Evolutionary conservation across 148 eudicot species (phyloP), one percentile per base, ranked within the genome.

Genomic region (Cornus florida): DNA sequence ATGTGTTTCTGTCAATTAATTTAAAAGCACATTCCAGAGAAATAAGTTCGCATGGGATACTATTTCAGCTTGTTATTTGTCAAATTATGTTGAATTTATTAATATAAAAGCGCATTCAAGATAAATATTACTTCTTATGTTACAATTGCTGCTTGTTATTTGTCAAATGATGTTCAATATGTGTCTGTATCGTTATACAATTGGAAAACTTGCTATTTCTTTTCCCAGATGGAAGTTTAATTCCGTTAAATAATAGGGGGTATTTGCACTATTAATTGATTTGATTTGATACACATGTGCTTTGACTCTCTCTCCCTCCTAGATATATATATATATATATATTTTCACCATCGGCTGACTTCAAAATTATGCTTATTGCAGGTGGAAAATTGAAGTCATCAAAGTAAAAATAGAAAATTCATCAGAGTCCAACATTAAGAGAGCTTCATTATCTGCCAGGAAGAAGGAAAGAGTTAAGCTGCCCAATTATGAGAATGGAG

Each of bases 401-500:
- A 86, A 73, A 83, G 79, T 81, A 53, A 75, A 73, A 76, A 85
- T 75, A 73, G 88, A 76, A 64, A 87, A 86, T 17, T 80, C 87
- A 35, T 77, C 91, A 60, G 84, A 84, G 38, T 72, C 91, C 43
- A 81, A 83, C 78, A 87, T 78, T 19, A 94, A 92, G 83, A 86
- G 67, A 79, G 97, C 97, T 39, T 78, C 82, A 65, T 83, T 92
- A 80, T 84, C 87, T 75, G 97, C 94, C 7, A 83, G 81, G 73
- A 92, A 89, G 82, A 90, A 80, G 88, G 94, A 90, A 67, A 82
- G 89, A 76, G 72, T 92, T 39, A 94, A 86, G 87, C 79, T 94
- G 57, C 97, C 97, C 16, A 75, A 67, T 67, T 81, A 83, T 76
- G 86, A 81, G 23, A 85, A 83, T 78, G 78, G 66, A 16, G 59